Evolutionary conservation across 1,139 yeast genomes (phyloP).

Genomic region (Nakaseomyces uthaithaninus): DNA sequence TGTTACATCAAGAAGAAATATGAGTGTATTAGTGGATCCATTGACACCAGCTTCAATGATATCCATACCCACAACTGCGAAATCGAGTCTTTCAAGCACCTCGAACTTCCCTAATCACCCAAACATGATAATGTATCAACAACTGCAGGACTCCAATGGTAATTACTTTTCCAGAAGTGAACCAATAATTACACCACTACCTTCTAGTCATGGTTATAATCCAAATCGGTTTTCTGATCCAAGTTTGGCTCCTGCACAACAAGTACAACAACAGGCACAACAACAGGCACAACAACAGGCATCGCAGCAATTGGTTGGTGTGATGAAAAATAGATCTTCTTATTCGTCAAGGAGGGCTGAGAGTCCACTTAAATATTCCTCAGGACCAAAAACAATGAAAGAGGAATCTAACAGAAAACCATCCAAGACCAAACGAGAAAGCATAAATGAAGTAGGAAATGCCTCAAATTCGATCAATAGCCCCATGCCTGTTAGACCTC

Average conservation of each 20-base stretch:
- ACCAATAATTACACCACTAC: conserved; percentile 1
- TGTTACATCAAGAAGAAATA: conserved; percentile 25
- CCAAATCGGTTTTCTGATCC: neutral
- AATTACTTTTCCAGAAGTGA: conserved; percentile 1
- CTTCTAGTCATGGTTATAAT: conserved; percentile 2
- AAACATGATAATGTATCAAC: neutral
- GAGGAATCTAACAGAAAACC: neutral
- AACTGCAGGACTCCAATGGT: neutral
- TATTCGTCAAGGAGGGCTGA: neutral
- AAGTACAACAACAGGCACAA: conserved; percentile 1
- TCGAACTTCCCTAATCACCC: neutral
- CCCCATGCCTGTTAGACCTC: conserved; percentile 6
- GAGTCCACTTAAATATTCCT: conserved; percentile 2
- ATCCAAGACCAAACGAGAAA: neutral
- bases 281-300: conserved; percentile 4
- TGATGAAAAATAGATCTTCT: conserved; percentile 1
- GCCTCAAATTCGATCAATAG: conserved; percentile 1
- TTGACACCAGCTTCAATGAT: conserved; percentile 26
- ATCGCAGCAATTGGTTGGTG: neutral
- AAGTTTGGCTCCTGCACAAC: neutral
- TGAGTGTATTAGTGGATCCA: conserved; percentile 34
- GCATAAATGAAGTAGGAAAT: neutral
- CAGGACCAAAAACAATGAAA: neutral
- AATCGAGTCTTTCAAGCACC: conserved; percentile 5
- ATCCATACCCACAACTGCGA: conserved; percentile 7